These are phyloP conservation scores for Edaphochlamys debaryana DNA, from an alignment of 139 green algal species.

Conservation along the genomic window DNA sequence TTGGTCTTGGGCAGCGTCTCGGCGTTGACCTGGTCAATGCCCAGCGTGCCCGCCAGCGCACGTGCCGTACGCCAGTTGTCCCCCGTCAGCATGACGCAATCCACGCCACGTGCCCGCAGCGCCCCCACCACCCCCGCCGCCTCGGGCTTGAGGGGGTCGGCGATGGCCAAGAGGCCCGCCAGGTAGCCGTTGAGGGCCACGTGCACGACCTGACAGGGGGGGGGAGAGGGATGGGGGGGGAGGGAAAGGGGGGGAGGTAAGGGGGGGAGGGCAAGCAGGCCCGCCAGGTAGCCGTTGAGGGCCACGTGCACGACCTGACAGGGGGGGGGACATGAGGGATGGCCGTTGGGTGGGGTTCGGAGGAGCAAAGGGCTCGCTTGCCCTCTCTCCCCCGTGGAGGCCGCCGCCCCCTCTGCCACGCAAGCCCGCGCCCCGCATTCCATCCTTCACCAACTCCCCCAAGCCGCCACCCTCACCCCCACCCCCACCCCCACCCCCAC, in stretches of 20 bases:
- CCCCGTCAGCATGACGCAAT: slow-evolving; percentile 54
- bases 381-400: no score
- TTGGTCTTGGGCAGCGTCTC: slow-evolving; percentile 86
- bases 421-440: no score
- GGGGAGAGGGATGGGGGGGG: no score
- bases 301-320: slow-evolving; percentile 70
- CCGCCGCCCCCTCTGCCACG: no score
- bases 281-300: slow-evolving; percentile 61
- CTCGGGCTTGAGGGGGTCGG: slow-evolving; percentile 93
- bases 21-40: slow-evolving; percentile 6
- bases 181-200: slow-evolving; percentile 66
- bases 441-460: no score
- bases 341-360: no score
- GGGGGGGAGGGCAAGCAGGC: slow-evolving; percentile 75
- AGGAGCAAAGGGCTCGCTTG: no score
- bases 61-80: slow-evolving; percentile 56
- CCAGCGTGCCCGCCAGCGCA: slow-evolving; percentile 64
- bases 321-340: no score
- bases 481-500: no score
- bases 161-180: slow-evolving; percentile 76
- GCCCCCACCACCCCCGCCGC: slow-evolving; percentile 81
- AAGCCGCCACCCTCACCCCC: no score
- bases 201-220: slow-evolving; percentile 60
- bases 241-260: no score
- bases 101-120: slow-evolving; percentile 50